Evolutionary conservation across 108 stramenopile genomes (phyloP), one percentile per base, ranked within the genome.

Genomic region (Hondaea fermentalgiana): DNA sequence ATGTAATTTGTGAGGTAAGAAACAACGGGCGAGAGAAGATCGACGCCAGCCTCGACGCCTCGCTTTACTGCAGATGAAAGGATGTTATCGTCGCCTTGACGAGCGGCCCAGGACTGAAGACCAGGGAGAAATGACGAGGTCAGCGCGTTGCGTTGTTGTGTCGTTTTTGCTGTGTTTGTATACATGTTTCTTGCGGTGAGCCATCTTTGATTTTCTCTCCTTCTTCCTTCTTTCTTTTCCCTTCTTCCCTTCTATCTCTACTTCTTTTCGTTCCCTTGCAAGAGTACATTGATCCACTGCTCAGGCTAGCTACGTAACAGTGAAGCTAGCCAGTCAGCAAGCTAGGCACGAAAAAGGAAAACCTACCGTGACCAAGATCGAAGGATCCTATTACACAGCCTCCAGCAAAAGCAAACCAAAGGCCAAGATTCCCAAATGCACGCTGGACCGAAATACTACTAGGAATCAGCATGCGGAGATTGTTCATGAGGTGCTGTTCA

Each of bases 381-480:
- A 83, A 12, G 12, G 76, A 53, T 21, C 76, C 76, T 6, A 83
- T 45, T 16, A 83, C 45, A 35, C 76, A 83, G 25, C 76, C 76
- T 0, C 76, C 76, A 23, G 28, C 19, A 28, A 83, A 83, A 35
- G 76, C 51, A 12, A 53, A 53, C 76, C 76, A 83, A 45, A 83
- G 76, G 6, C 49, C 76, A 6, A 83, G 45, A 16, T 47, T 83
- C n/a, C 76, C 76, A 35, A 83, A 83, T 12, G 45, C 51, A 6
- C 76, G 76, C 76, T 83, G 76, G 43, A 83, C 76, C 8, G 76
- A 83, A 23, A 83, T 53, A 17, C 76, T 53, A 4, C 76, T 83
- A 35, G 76, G 76, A 6, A 83, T 35, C 8, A 83, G 76, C 76
- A 83, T 83, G 49, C n/a, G 76, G 19, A 83, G 17, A 23, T 83